phyloP scores from a whole-genome alignment of 768 basidiomycete genomes.

The Gymnopilus dilepis region DNA sequence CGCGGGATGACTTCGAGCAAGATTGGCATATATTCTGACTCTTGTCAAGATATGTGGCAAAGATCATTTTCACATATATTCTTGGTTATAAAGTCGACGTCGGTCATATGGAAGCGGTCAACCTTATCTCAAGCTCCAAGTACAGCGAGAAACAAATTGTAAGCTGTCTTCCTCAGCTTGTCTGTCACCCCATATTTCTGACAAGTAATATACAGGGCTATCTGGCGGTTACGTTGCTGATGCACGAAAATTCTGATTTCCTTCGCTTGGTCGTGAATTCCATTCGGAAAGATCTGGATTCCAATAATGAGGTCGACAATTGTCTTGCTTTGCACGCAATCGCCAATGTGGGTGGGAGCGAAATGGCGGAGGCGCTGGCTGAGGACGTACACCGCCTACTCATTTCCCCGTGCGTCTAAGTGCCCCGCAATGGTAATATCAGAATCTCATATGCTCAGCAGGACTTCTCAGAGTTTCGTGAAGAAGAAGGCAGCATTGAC shows the following conservation, averaged over 20 bases:
- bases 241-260: constrained; percentile 99
- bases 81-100: constrained; percentile 98
- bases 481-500: constrained; percentile 99
- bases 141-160: constrained; percentile 99
- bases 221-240: constrained; percentile 92
- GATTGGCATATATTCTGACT: constrained; percentile 3
- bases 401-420: constrained; percentile 80
- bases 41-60: constrained; percentile 84
- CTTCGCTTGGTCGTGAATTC: constrained; percentile 97
- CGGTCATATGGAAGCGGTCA: constrained; percentile 99
- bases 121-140: constrained; percentile 92
- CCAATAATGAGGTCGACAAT: constrained; percentile 93
- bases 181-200: constrained; percentile 5
- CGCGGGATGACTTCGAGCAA: constrained; percentile 23
- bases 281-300: constrained; percentile 95
- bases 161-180: constrained; percentile 35
- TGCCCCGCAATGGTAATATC: not conserved
- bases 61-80: constrained; percentile 99
- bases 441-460: constrained; percentile 35
- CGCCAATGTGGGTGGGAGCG: constrained; percentile 95
- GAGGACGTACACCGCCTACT: constrained; percentile 94
- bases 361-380: constrained; percentile 96
- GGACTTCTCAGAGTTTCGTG: constrained; percentile 93
- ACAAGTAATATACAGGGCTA: constrained; percentile 71
- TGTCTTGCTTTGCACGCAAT: constrained; percentile 98